phyloP scores from a whole-genome alignment of 495 filamentous ascomycete genomes.

The Cetradonia linearis region DNA sequence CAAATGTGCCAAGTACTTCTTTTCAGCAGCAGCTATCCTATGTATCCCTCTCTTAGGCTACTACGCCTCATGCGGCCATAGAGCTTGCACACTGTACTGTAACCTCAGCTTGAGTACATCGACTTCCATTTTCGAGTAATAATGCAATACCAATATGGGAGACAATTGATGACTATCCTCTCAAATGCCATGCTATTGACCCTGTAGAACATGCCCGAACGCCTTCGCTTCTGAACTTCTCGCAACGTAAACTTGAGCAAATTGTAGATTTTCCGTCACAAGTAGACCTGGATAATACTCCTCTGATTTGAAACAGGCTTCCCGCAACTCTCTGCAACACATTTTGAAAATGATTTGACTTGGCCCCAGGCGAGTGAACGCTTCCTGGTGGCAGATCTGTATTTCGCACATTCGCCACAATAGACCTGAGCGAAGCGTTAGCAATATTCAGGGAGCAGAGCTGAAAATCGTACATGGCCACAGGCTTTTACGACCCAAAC shows the following conservation, averaged over 20 bases:
- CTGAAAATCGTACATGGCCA: slow-evolving; percentile 55
- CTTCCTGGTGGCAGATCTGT: slow-evolving; percentile 37
- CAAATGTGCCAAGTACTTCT: not conserved
- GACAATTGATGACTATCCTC: not conserved
- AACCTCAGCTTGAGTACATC: not conserved
- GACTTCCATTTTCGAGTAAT: not conserved
- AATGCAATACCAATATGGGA: not conserved
- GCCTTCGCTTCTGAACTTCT: slow-evolving; percentile 13
- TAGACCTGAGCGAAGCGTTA: slow-evolving; percentile 45
- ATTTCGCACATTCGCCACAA: slow-evolving; percentile 55
- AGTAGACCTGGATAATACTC: slow-evolving; percentile 41
- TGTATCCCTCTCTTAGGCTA: not conserved
- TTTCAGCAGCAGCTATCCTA: not conserved
- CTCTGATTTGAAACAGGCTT: slow-evolving; percentile 31
- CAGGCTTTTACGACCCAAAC: slow-evolving; percentile 66
- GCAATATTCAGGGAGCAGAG: slow-evolving; percentile 6
- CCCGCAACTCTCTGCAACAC: slow-evolving; percentile 42
- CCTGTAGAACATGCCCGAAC: not conserved
- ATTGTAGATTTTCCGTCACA: slow-evolving; percentile 27
- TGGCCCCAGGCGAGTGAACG: slow-evolving; percentile 22
- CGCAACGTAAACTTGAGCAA: not conserved
- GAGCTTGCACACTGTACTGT: not conserved
- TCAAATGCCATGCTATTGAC: not conserved
- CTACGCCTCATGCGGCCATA: not conserved
- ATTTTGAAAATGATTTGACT: slow-evolving; percentile 35